Evolutionary conservation across 2,329 filamentous ascomycete species (phyloP).

Genomic region (Sporothrix schenckii): DNA sequence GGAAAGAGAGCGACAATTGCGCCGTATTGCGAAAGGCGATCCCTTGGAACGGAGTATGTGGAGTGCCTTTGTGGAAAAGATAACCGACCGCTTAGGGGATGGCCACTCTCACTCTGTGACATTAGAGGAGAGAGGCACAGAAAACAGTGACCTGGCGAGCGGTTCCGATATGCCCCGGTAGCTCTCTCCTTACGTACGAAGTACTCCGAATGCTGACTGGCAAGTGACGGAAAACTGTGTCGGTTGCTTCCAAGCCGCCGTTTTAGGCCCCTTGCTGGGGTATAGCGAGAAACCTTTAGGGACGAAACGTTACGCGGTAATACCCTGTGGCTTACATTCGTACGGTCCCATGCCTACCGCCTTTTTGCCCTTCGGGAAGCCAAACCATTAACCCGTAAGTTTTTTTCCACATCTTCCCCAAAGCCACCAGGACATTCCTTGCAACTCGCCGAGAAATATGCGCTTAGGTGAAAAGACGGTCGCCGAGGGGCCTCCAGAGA

Average conservation of each 20-base stretch:
- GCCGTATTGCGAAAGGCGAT: slow-evolving; percentile 6
- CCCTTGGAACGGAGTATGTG: background rate
- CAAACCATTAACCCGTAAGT: slow-evolving; percentile 24
- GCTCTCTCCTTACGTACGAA: background rate
- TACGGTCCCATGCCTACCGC: background rate
- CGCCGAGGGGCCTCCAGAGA: background rate
- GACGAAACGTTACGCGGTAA: slow-evolving; percentile 9
- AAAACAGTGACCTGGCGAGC: background rate
- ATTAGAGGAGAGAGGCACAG: background rate
- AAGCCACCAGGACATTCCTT: background rate
- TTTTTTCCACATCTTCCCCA: background rate
- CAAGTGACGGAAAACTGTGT: background rate
- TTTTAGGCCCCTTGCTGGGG: slow-evolving; percentile 5
- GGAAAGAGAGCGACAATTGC: slow-evolving; percentile 6
- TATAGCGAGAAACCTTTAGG: background rate
- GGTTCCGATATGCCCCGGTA: slow-evolving; percentile 26
- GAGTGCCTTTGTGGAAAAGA: background rate
- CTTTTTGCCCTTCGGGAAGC: slow-evolving; percentile 6
- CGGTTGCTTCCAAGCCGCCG: slow-evolving; percentile 19
- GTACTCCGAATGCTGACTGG: background rate
- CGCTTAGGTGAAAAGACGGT: slow-evolving; percentile 6
- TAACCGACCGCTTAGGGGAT: background rate
- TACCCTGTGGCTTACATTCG: background rate
- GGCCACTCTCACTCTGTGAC: background rate
- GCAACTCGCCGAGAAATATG: slow-evolving; percentile 21